Conservation (phyloP, 352 stramenopile genomes). For the Globisporangium cystogenes region DNA sequence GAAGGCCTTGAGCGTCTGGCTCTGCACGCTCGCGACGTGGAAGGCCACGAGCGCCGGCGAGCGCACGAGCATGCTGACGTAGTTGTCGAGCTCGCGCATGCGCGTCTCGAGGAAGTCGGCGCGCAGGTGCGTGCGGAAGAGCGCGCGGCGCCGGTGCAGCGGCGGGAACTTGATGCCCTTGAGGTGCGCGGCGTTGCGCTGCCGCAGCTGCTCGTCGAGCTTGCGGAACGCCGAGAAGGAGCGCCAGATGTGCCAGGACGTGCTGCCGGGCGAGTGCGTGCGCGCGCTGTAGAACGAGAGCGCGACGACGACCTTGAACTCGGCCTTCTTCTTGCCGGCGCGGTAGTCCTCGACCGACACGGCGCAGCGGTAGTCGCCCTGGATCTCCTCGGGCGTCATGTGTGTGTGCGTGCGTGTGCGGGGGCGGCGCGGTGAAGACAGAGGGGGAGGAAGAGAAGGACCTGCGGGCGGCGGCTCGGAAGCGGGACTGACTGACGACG, state of each 20-base stretch:
- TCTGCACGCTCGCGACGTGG: conserved; percentile 61
- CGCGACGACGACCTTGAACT: conserved; percentile 74
- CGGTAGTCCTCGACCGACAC: conserved; percentile 69
- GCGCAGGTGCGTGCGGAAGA: conserved; percentile 66
- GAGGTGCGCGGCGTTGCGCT: conserved; percentile 60
- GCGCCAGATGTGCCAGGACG: conserved; percentile 83
- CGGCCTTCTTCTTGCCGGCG: conserved; percentile 74
- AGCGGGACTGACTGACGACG: too few relatives aligned
- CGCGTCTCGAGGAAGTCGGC: conserved; percentile 57
- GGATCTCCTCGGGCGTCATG: conserved; percentile 81
- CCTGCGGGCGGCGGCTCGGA: too few relatives aligned
- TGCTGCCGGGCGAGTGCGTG: conserved; percentile 51
- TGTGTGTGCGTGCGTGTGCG: too few relatives aligned
- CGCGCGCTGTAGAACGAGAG: conserved; percentile 74
- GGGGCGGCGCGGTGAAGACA: too few relatives aligned
- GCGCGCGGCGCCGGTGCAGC: conserved; percentile 54
- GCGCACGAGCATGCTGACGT: conserved; percentile 54
- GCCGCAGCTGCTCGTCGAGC: conserved; percentile 75
- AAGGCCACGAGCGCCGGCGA: conserved; percentile 71
- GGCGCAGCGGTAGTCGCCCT: conserved; percentile 62
- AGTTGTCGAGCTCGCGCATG: conserved; percentile 71
- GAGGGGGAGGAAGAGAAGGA: too few relatives aligned
- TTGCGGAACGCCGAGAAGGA: conserved; percentile 76
- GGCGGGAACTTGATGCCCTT: conserved; percentile 85
- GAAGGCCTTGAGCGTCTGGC: conserved; percentile 78